Evolutionary conservation across 306 rosid genomes (phyloP), one percentile per base, ranked within the genome.

Genomic region (Dryas alaskensis): DNA sequence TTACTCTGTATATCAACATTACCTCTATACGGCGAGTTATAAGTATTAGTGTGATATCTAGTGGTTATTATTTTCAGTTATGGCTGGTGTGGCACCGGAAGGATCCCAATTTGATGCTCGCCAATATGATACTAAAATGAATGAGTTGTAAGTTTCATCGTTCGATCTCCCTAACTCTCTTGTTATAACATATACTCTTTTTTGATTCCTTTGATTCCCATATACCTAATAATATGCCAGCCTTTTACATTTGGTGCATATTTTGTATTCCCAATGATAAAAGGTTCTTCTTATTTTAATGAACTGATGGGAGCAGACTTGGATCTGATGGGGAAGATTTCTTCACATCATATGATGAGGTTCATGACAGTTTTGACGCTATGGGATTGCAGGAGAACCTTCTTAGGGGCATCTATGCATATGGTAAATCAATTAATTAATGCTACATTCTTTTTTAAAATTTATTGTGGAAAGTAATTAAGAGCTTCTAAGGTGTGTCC

Each of bases 331-430:
- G 89, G 9, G 86, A 84, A 78, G 92, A 87, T 0, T 86, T 87
- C 75, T 87, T 89, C 53, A 87, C 92, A 39, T 77, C 88, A 31
- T 87, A 87, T 81, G 96, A 89, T 17, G 96, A 90, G 80, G 89
- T 90, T 83, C 73, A 65, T 63, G 96, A 87, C 2, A 82, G 85
- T 81, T 89, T 84, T 73, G 92, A 84, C 70, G 74, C 79, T 54
- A 88, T 88, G 92, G 92, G 90, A 25, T 77, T 88, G 92, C 86
- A 87, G 73, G 96, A 87, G 86, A 89, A 89, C 73, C 92, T 89
- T 70, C 88, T 87, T 40, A 86, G 92, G 71, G 90, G 92, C 51
- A 87, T 89, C 59, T 89, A 87, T 79, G 92, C 96, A n/a, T 87
- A 87, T 67, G 90, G 96, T 89, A 84, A 72, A 72, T 70, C 43